Base-by-base conservation (phyloP, 2,329 filamentous ascomycete genomes). In the Pestalotiopsis sp. region DNA sequence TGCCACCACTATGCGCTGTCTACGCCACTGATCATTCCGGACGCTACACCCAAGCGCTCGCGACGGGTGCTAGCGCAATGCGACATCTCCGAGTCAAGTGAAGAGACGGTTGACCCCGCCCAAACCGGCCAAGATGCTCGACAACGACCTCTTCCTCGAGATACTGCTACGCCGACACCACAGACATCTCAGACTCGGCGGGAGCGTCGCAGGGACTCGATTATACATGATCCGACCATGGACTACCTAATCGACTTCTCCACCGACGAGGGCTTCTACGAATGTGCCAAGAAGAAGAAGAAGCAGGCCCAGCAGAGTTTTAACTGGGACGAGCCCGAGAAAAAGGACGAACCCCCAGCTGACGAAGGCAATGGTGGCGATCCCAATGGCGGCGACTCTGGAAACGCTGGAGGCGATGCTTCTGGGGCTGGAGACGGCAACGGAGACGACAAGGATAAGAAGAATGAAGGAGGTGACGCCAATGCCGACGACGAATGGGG, bases 161-260 rank as follows among this genome's bases (percentile, higher is more conserved):
- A 74, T 64, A 68, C 70, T 74, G 72, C 67, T 72, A 76, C 65
- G 71, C 74, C 73, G 57, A 71, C 73, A 27, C 73, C 66, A 27
- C 45, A 71, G 52, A 69, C 69, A 69, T 69, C 67, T 31, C 73
- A 69, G 41, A 73, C 62, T 70, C 74, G 63, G 69, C 63, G 75
- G 75, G 31, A 73, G 79, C 70, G 77, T 79, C 73, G 57, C 55
- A 68, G 69, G 55, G 70, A 75, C 59, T 70, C 70, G 20, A 73
- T 88, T 5, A 79, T 89, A 41, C 71, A 72, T 55, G 84, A 88
- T 71, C 85, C 84, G n/a, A 80, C 76, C 49, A 79, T 81, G 72
- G 76, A 80, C 52, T 75, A 81, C 23, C 79, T 81, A 38, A 80
- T 93, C 64, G 90, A 93, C 74, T 88, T 92, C 68, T 81, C 82